phyloP scores from a whole-genome alignment of 345 rosid species.

The Xanthoceras sorbifolium region DNA sequence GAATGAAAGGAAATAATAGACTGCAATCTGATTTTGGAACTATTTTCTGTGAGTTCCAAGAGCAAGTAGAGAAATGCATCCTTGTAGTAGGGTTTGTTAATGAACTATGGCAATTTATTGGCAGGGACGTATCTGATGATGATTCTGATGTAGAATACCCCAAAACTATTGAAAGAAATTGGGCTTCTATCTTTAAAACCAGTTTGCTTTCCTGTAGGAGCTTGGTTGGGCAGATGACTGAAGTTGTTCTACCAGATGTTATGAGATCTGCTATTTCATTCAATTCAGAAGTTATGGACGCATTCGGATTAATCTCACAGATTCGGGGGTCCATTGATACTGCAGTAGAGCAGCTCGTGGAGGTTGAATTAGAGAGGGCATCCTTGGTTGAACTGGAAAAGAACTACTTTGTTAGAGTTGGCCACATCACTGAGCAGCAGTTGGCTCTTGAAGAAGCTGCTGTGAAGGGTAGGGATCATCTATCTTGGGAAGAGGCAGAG shows the following conservation, averaged over 20 bases:
- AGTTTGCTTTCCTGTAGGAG: conserved; percentile 54
- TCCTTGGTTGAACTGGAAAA: conserved; percentile 80
- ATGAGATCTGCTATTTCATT: conserved; percentile 64
- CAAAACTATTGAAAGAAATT: conserved; percentile 44
- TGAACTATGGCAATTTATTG: conserved; percentile 55
- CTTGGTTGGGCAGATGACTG: conserved; percentile 68
- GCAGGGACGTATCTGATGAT: conserved; percentile 34
- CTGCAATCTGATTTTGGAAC: conserved; percentile 45
- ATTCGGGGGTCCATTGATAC: conserved; percentile 74
- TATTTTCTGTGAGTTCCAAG: conserved; percentile 58
- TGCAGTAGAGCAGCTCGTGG: conserved; percentile 74
- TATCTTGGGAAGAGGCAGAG: conserved; percentile 98
- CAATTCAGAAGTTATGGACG: conserved; percentile 80
- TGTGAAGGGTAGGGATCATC: conserved; percentile 79
- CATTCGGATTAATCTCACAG: conserved; percentile 79
- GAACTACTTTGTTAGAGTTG: conserved; percentile 79
- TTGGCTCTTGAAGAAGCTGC: conserved; percentile 89
- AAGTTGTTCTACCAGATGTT: conserved; percentile 63
- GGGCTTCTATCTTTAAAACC: conserved; percentile 63
- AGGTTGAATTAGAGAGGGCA: conserved; percentile 72
- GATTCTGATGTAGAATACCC: conserved; percentile 33
- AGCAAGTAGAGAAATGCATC: conserved; percentile 77
- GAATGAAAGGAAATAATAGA: conserved; percentile 35
- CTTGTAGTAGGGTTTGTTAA: conserved; percentile 56
- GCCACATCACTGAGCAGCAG: conserved; percentile 79